These are phyloP conservation scores for Ananas comosus DNA, from an alignment of 176 grass and related monocot genomes.

Conservation along the genomic window DNA sequence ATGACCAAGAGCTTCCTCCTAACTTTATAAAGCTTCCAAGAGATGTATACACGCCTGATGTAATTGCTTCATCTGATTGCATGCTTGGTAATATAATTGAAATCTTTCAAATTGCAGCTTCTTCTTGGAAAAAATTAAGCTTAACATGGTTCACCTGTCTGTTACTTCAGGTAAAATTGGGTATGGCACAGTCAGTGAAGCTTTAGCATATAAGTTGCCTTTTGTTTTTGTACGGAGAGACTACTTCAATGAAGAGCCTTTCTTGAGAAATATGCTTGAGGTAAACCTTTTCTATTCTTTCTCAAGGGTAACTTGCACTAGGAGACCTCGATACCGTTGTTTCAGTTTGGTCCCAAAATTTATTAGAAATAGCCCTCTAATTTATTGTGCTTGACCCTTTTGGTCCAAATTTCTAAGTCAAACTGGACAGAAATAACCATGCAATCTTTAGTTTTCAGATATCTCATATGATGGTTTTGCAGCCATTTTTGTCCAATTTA, in stretches of 20 bases:
- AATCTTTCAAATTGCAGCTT: not conserved
- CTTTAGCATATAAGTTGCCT: conserved; percentile 91
- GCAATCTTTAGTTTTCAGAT: too few species aligned
- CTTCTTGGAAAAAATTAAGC: not conserved
- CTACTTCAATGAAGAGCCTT: conserved; percentile 98
- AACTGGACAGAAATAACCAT: too few species aligned
- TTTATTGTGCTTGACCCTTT: too few species aligned
- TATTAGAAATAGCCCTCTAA: too few species aligned
- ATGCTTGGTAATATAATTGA: conserved; percentile 73
- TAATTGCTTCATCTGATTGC: conserved; percentile 93
- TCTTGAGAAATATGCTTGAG: conserved; percentile 97
- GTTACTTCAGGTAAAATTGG: conserved; percentile 76
- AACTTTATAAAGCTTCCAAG: conserved; percentile 94
- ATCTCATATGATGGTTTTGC: too few species aligned
- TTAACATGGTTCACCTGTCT: not conserved
- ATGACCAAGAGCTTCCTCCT: conserved; percentile 72
- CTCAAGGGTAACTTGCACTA: not conserved
- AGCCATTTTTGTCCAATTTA: too few species aligned
- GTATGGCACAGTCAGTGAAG: conserved; percentile 91
- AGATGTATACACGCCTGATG: conserved; percentile 91
- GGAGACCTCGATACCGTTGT: too few species aligned
- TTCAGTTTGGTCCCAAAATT: too few species aligned
- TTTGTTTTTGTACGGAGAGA: conserved; percentile 95
- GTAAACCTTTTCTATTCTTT: conserved; percentile 28
- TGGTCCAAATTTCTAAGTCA: too few species aligned